These are phyloP conservation scores for Amanita polypyramis DNA, from an alignment of 768 basidiomycete genomes.

Conservation along the genomic window DNA sequence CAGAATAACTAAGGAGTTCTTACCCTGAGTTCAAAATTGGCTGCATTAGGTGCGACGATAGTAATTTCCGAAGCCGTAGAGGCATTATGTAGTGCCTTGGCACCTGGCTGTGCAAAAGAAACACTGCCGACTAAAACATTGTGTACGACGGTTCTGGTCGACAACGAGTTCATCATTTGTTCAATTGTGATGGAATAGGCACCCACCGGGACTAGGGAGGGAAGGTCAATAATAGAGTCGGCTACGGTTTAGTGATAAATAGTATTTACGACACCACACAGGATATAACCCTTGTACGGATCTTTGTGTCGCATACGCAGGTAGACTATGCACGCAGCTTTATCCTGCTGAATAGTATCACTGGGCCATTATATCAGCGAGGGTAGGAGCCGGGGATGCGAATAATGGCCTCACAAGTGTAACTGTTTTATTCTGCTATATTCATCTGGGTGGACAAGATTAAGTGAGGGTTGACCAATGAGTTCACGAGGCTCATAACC, in stretches of 20 bases:
- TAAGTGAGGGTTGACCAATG: conserved; percentile 55
- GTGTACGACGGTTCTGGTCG: conserved; percentile 53
- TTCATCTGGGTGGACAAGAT: conserved; percentile 78
- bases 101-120: conserved; percentile 65
- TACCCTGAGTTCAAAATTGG: conserved; percentile 45
- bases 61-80: conserved; percentile 78
- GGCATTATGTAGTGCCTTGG: conserved; percentile 69
- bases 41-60: conserved; percentile 51
- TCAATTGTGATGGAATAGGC: conserved; percentile 6
- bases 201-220: conserved; percentile 8
- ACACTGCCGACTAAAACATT: conserved; percentile 71
- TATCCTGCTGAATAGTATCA: conserved; percentile 69
- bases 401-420: conserved; percentile 45
- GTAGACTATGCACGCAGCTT: conserved; percentile 71
- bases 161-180: conserved; percentile 9
- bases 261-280: conserved; percentile 63
- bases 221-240: conserved; percentile 5
- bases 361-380: conserved; percentile 22
- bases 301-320: conserved; percentile 74
- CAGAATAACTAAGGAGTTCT: conserved; percentile 10
- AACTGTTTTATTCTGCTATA: conserved; percentile 52
- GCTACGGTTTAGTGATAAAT: not conserved
- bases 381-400: not conserved
- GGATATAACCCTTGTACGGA: conserved; percentile 63
- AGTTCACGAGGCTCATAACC: conserved; percentile 70